These are phyloP conservation scores for Cutaneotrichosporon sp. DNA, from an alignment of 1,284 basidiomycete genomes.

Conservation along the genomic window DNA sequence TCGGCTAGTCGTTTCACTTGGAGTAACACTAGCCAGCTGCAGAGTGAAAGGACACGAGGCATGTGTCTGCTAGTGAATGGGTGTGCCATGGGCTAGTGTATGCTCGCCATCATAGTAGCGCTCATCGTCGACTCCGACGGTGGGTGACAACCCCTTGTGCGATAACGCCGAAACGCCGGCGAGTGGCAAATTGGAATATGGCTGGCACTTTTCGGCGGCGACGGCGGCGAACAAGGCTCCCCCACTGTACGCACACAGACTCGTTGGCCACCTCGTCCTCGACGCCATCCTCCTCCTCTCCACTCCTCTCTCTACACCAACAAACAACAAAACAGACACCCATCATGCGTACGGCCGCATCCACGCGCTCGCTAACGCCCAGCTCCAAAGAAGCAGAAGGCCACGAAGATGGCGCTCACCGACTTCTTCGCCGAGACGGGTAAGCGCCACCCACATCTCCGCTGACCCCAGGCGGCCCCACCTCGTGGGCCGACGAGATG, in stretches of 20 bases:
- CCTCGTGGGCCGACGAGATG: conserved; percentile 22
- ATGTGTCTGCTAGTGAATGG: too few species aligned
- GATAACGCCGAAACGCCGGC: neutral
- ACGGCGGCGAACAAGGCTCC: too few species aligned
- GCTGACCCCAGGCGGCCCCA: conserved; percentile 11
- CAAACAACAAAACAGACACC: neutral
- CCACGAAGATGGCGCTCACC: conserved; percentile 83
- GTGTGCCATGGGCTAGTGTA: too few species aligned
- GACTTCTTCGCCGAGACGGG: conserved; percentile 88
- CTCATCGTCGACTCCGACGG: too few species aligned
- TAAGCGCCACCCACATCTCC: conserved; percentile 16
- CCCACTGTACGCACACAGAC: too few species aligned
- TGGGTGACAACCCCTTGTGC: too few species aligned
- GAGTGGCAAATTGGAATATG: neutral
- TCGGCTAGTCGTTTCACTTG: too few species aligned
- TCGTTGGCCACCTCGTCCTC: neutral
- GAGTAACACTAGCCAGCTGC: too few species aligned
- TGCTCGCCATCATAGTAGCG: neutral
- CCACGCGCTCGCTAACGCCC: conserved; percentile 3
- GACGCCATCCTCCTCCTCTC: neutral
- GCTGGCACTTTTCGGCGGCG: conserved; percentile 5
- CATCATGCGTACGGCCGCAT: conserved; percentile 12
- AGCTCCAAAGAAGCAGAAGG: conserved; percentile 67
- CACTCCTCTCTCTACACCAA: neutral
- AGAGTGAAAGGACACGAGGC: too few species aligned